Conservation (phyloP, 805 yeast species). For the Candida chilensis region DNA sequence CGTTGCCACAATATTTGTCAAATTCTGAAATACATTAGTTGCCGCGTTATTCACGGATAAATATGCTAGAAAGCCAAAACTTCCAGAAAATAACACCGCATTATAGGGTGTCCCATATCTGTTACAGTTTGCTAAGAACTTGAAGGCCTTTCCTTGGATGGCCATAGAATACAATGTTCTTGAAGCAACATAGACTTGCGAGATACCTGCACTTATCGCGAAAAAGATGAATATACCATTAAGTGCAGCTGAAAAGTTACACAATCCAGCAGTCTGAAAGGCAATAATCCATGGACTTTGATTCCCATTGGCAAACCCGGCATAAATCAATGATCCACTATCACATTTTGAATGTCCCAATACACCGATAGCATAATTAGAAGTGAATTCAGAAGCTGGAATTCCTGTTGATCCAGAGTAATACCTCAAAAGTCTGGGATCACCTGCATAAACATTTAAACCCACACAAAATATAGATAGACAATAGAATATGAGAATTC, state of each 20-base stretch:
- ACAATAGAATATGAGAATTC: constrained; percentile 28
- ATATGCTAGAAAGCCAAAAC: constrained; percentile 53
- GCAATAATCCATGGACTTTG: constrained; percentile 39
- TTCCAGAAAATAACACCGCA: constrained; percentile 56
- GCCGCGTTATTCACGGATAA: constrained; percentile 50
- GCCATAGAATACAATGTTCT: constrained; percentile 31
- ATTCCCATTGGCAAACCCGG: constrained; percentile 27
- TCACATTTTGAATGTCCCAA: constrained; percentile 9
- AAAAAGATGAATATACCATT: constrained; percentile 29
- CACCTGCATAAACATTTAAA: constrained; percentile 31
- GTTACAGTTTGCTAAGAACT: constrained; percentile 48
- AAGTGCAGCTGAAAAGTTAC: constrained; percentile 21
- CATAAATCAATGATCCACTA: constrained; percentile 9
- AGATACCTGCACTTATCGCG: constrained; percentile 34
- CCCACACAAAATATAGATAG: constrained; percentile 29
- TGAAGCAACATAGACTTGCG: constrained; percentile 32
- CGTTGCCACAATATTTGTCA: constrained; percentile 61
- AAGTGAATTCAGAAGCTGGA: constrained; percentile 12
- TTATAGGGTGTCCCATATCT: constrained; percentile 63
- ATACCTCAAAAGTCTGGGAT: constrained; percentile 30
- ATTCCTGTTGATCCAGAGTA: too few species aligned
- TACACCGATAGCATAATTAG: constrained; percentile 27
- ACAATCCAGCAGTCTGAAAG: constrained; percentile 25
- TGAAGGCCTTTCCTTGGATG: constrained; percentile 51
- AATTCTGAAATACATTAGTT: constrained; percentile 53